These are phyloP conservation scores for Primulina huaijiensis DNA, from an alignment of 257 asterid species.

Conservation along the genomic window DNA sequence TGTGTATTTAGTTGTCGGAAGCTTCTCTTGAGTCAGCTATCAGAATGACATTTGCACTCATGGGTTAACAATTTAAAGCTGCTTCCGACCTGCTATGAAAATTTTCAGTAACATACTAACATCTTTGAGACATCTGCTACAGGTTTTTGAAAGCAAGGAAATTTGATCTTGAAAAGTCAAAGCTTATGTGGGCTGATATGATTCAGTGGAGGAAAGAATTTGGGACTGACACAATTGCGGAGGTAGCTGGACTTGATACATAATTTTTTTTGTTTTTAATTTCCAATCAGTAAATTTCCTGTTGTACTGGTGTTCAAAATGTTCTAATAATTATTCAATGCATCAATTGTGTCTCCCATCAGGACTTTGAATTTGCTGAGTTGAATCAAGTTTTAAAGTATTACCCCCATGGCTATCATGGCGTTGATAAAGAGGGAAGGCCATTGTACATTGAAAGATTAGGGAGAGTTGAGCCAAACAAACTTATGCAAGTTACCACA, in stretches of 20 bases:
- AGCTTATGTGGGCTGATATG: constrained; percentile 93
- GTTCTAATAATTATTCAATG: constrained; percentile 9
- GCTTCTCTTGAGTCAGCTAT: neutral
- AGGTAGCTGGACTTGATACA: constrained; percentile 36
- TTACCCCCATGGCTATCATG: constrained; percentile 87
- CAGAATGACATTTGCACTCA: neutral
- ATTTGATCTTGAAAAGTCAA: constrained; percentile 72
- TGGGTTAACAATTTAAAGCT: neutral
- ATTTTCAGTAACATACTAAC: constrained; percentile 19
- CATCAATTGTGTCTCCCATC: constrained; percentile 22
- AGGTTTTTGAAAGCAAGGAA: constrained; percentile 85
- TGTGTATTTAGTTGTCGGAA: neutral
- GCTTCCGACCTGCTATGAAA: neutral
- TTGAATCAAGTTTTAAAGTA: constrained; percentile 63
- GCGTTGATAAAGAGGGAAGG: constrained; percentile 82
- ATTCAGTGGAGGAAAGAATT: constrained; percentile 80
- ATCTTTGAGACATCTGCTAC: constrained; percentile 25
- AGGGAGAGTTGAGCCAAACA: constrained; percentile 74
- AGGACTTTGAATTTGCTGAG: constrained; percentile 81
- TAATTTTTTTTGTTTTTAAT: constrained; percentile 4
- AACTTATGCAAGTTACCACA: constrained; percentile 82
- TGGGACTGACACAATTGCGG: constrained; percentile 60
- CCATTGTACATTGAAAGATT: constrained; percentile 82
- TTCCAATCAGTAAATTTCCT: neutral
- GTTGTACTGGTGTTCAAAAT: constrained; percentile 15